phyloP scores from a whole-genome alignment of 2,329 filamentous ascomycete genomes.

The Aspergillus eucalypticola region DNA sequence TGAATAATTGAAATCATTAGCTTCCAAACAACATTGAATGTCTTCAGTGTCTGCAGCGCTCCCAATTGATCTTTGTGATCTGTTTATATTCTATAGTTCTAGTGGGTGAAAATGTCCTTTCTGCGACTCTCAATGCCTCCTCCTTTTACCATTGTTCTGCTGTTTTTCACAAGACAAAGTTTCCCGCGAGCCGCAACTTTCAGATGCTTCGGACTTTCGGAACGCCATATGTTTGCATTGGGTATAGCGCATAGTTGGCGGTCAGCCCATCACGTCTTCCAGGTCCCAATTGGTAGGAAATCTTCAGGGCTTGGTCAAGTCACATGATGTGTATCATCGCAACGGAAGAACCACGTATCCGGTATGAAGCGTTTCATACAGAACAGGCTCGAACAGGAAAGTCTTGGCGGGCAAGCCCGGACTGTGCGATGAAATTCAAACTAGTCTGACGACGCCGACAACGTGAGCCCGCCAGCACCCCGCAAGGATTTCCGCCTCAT shows the following conservation, averaged over 20 bases:
- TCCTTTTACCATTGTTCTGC: not conserved
- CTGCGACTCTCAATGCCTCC: not conserved
- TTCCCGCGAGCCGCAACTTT: constrained; percentile 3
- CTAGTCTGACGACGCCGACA: constrained; percentile 31
- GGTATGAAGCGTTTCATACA: constrained; percentile 25
- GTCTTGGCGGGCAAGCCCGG: constrained; percentile 38
- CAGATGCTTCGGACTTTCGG: not conserved
- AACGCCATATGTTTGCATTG: no score
- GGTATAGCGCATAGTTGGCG: not conserved
- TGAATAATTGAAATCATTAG: constrained; percentile 11
- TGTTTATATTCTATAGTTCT: not conserved
- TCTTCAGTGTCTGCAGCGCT: not conserved
- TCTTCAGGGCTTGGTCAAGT: constrained; percentile 25
- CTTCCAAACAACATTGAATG: not conserved
- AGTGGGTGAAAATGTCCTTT: not conserved
- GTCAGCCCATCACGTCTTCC: constrained; percentile 4
- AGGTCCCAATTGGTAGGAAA: not conserved
- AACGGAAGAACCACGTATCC: constrained; percentile 28
- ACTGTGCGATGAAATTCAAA: constrained; percentile 48
- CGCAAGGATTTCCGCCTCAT: constrained; percentile 30
- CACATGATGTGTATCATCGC: constrained; percentile 22
- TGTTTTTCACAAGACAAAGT: constrained; percentile 4
- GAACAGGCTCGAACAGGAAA: constrained; percentile 22
- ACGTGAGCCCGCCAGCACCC: constrained; percentile 28
- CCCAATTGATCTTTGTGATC: not conserved